Base-by-base conservation (phyloP, 2,329 filamentous ascomycete genomes). In the Fusarium aywerte region DNA sequence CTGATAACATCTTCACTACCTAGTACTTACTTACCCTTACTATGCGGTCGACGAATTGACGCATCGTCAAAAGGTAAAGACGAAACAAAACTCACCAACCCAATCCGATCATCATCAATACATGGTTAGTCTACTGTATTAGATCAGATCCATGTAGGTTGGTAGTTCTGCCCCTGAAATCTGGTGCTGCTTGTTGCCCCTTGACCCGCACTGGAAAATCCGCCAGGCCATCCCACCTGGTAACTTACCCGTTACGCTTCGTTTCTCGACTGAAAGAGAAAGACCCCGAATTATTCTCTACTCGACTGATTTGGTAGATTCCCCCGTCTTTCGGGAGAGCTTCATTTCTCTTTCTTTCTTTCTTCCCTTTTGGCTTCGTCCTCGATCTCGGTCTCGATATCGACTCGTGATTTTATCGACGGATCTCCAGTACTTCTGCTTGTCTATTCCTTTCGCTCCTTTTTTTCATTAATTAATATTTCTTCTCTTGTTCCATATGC, bases 101-200 rank as follows among this genome's bases (percentile, higher is more conserved):
- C 21, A 33, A n/a, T 35, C 33, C 42, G 39, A 45, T 43, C 51
- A 45, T 43, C 51, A 61, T 44, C 42, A 58, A 49, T 20, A 35
- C 39, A 54, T 61, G 56, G 40, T 62, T 31, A n/a, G n/a, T n/a
- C n/a, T n/a, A 47, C 31, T 16, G 33, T 49, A 49, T 48, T 55
- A 40, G n/a, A n/a, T n/a, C n/a, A 27, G 42, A 63, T 59, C 66
- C 66, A 56, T 69, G 65, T 53, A 49, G 54, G 48, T 43, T 52
- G 51, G 54, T 45, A 67, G 62, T 45, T 65, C 63, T 70, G 67
- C 67, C 67, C 67, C 67, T 69, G 67, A 69, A 69, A 69, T 69
- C 67, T 69, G 59, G 62, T 65, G 63, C 67, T 69, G 58, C 62
- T 42, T 27, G 53, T 58, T 42, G 32, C 58, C 62, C 62, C 65